Evolutionary conservation across 2,329 filamentous ascomycete genomes (phyloP), one percentile per base, ranked within the genome.

Genomic region (Domatiomyces globalis): DNA sequence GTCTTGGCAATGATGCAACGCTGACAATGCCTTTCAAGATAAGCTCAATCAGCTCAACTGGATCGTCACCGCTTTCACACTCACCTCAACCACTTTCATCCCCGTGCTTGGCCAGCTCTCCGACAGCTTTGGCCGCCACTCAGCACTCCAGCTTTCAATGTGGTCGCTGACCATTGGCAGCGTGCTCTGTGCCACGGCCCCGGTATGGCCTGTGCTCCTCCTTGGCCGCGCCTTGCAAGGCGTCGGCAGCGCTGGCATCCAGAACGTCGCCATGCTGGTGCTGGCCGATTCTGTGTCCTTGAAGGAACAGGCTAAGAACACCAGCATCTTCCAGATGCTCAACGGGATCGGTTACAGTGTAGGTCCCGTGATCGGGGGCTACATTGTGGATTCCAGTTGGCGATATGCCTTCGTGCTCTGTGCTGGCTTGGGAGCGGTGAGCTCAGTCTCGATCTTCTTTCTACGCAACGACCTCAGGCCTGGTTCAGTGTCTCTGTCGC

Each of bases 41-140:
- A 80, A 80, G 82, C 53, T 60, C 60, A 59, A 57, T 44, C 55
- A 57, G 43, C 54, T 57, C 19, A 57, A 57, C 17, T 60, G 62
- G 54, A 70, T 86, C 60, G 76, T 84, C 17, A 81, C 81, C 0
- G 72, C 80, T 5, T 85, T 84, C 65, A 84, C 80, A 49, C 69
- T 86, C 12, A 80, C 81, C 1, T 76, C 80, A 1, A 84, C 72
- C 0, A 69, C 70, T 1, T 63, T 76, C 1, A 74, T 74, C 48
- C 76, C 76, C 0, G 55, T 77, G 0, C 72, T 71, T 44, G 74
- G 73, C 1, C 73, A 78, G 55, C 55, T 75, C 0, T 67, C 71
- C 12, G 69, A 78, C 49, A 66, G 79, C n/a, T 79, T 73, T 54
- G 76, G 78, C 2, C 67, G 77, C n/a, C 53, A 55, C 46, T 17